Evolutionary conservation across 2,329 filamentous ascomycete species (phyloP).

Genomic region (Curvularia verruculosa): DNA sequence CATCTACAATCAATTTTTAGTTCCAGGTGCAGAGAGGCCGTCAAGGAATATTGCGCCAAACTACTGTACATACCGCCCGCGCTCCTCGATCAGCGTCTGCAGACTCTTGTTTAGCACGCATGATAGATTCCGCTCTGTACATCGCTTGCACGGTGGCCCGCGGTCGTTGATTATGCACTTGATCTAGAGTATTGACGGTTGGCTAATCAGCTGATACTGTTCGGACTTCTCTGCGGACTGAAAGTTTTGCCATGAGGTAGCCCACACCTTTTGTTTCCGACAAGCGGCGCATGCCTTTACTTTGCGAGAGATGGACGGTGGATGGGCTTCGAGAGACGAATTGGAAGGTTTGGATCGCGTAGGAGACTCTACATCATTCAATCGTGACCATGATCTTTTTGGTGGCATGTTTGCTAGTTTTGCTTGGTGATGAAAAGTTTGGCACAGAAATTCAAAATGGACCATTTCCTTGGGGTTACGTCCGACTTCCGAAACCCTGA

Average conservation of each 20-base stretch:
- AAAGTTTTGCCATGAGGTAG: not conserved
- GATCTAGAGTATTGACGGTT: constrained; percentile 38
- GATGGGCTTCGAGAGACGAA: not conserved
- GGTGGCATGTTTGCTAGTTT: not conserved
- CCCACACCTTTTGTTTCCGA: constrained; percentile 56
- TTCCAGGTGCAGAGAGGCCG: not conserved
- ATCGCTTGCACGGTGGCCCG: constrained; percentile 57
- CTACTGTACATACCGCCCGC: constrained; percentile 36
- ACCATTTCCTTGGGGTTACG: not conserved
- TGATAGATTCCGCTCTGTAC: constrained; percentile 56
- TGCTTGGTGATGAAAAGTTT: not conserved
- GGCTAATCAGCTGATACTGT: not conserved
- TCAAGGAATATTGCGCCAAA: constrained; percentile 25
- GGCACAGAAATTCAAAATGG: not conserved
- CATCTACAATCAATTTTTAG: not conserved
- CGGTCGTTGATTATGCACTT: constrained; percentile 60
- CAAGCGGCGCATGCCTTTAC: constrained; percentile 59
- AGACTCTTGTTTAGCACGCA: constrained; percentile 60
- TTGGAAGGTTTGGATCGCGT: not conserved
- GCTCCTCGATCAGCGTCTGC: constrained; percentile 57
- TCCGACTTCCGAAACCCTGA: not conserved
- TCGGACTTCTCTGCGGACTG: constrained; percentile 5
- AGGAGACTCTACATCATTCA: not conserved
- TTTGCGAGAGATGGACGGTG: constrained; percentile 41
- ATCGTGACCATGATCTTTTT: not conserved